phyloP scores from a whole-genome alignment of 306 rosid species.

The Cucurbita maxima region DNA sequence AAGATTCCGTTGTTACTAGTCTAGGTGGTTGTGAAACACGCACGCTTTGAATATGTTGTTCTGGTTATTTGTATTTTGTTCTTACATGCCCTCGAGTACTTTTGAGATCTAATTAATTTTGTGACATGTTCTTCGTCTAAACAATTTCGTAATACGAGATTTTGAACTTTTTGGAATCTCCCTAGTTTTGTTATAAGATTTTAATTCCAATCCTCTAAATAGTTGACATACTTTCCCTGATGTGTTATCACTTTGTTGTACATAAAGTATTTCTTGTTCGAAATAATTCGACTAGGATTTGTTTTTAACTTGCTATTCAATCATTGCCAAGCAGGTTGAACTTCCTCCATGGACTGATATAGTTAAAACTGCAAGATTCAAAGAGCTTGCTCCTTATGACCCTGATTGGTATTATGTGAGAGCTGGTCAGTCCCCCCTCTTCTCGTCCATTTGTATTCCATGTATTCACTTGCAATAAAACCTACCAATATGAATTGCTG shows the following conservation, averaged over 20 bases:
- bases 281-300: background rate
- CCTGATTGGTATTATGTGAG: slow-evolving; percentile 45
- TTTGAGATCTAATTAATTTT: background rate
- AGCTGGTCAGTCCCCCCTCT: slow-evolving; percentile 21
- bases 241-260: background rate
- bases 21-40: background rate
- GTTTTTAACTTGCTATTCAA: background rate
- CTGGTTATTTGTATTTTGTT: background rate
- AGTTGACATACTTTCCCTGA: background rate
- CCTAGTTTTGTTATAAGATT: background rate
- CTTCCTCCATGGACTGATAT: slow-evolving; percentile 46
- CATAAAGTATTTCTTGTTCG: background rate
- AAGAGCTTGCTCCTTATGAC: slow-evolving; percentile 48
- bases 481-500: background rate
- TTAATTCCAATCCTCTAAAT: background rate
- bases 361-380: slow-evolving; percentile 40
- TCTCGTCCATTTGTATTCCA: background rate
- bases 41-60: background rate
- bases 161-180: background rate
- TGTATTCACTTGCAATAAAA: background rate
- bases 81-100: background rate
- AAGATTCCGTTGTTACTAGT: background rate
- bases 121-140: background rate
- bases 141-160: background rate
- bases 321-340: slow-evolving; percentile 19